These are phyloP conservation scores for Annulohypoxylon bovei DNA, from an alignment of 495 filamentous ascomycete genomes.

Conservation along the genomic window DNA sequence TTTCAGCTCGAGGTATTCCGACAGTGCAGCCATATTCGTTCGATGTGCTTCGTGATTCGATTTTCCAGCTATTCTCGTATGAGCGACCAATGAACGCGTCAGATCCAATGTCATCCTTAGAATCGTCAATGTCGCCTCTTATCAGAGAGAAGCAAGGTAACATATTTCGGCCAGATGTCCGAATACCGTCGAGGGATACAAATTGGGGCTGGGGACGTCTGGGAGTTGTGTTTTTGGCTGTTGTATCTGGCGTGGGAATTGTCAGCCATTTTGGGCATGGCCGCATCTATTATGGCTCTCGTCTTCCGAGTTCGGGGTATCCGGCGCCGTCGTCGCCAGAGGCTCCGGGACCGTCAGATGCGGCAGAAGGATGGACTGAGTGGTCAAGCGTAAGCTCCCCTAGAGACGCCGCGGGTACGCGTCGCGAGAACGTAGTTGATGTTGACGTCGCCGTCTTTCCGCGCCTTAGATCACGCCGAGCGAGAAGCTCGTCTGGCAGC, in stretches of 20 bases:
- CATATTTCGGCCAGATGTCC: background rate
- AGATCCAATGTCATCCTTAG: slow-evolving; percentile 1
- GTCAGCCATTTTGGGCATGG: slow-evolving; percentile 13
- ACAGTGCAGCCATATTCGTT: background rate
- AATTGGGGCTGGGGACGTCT: slow-evolving; percentile 23
- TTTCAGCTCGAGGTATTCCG: background rate
- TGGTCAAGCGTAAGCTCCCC: slow-evolving; percentile 40
- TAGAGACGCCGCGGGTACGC: background rate
- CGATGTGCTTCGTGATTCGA: background rate
- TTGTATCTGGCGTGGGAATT: slow-evolving; percentile 18
- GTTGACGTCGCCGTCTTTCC: slow-evolving; percentile 17
- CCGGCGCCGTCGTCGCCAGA: background rate
- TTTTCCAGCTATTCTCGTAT: background rate
- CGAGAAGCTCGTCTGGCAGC: slow-evolving; percentile 54
- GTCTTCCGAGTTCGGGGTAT: background rate
- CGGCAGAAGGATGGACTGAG: slow-evolving; percentile 38
- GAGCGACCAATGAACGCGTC: background rate
- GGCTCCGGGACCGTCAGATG: background rate
- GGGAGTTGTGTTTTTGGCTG: background rate
- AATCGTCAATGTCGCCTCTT: slow-evolving; percentile 14
- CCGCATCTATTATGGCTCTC: slow-evolving; percentile 3
- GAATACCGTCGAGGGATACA: background rate
- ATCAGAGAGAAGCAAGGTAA: slow-evolving; percentile 17
- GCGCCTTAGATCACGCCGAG: slow-evolving; percentile 54
- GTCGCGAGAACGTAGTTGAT: background rate